Evolutionary conservation across 257 asterid species (phyloP).

Genomic region (Solanum chilense): DNA sequence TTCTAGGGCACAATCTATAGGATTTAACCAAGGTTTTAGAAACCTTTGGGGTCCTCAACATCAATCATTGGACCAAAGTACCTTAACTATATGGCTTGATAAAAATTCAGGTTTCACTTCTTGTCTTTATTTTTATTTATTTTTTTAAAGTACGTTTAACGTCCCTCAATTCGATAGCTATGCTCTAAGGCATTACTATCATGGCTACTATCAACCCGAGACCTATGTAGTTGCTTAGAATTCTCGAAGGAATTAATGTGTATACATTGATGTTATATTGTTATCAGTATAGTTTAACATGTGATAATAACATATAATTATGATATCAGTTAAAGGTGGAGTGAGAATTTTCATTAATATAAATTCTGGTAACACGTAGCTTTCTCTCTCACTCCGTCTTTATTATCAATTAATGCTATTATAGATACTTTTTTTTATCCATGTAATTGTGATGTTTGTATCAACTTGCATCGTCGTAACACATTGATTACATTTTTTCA

Average conservation of each 20-base stretch:
- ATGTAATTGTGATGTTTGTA: neutral
- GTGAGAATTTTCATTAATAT: neutral
- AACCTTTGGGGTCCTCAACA: conserved; percentile 89
- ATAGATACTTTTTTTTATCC: neutral
- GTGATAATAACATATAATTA: neutral
- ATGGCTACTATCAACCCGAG: neutral
- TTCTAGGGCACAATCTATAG: conserved; percentile 31
- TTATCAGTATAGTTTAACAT: neutral
- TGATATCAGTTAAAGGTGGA: neutral
- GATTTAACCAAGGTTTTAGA: conserved; percentile 44
- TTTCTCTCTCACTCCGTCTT: neutral
- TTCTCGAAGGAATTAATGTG: neutral
- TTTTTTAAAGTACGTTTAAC: neutral
- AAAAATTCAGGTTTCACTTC: conserved; percentile 24
- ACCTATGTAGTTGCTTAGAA: neutral
- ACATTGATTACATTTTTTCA: neutral
- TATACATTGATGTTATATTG: neutral
- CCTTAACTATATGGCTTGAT: conserved; percentile 73
- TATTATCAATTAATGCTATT: neutral
- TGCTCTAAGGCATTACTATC: neutral
- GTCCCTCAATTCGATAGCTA: neutral
- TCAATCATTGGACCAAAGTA: conserved; percentile 48
- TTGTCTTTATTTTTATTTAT: too few species aligned
- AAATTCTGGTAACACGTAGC: neutral
- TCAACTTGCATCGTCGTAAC: neutral